Conservation (phyloP, 2,329 filamentous ascomycete species). For the Neocatenulostroma microsporum region DNA sequence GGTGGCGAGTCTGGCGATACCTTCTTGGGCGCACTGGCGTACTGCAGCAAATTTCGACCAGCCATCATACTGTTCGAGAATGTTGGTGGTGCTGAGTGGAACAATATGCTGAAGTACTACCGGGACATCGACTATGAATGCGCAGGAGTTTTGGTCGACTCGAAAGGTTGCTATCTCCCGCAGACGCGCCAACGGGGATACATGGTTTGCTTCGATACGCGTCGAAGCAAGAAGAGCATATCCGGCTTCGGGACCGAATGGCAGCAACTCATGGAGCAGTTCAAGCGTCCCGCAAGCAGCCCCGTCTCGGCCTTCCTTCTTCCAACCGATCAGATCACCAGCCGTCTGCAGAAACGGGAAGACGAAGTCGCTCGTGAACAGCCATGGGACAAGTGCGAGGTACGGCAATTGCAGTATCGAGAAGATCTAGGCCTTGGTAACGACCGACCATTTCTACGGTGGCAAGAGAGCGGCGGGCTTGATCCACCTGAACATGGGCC, state of each 20-base stretch:
- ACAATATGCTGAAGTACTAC: conserved; percentile 34
- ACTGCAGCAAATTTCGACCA: conserved; percentile 50
- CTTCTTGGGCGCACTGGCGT: conserved; percentile 52
- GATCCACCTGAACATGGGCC: conserved; percentile 50
- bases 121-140: conserved; percentile 50
- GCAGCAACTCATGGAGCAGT: conserved; percentile 36
- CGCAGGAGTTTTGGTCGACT: conserved; percentile 48
- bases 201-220: conserved; percentile 36
- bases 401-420: conserved; percentile 53
- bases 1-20: conserved; percentile 60
- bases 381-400: conserved; percentile 51
- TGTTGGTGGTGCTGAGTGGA: conserved; percentile 56
- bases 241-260: conserved; percentile 29
- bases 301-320: conserved; percentile 56
- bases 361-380: conserved; percentile 23
- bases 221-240: not conserved
- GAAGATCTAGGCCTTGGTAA: conserved; percentile 44
- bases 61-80: conserved; percentile 65
- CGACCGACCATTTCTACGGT: conserved; percentile 51
- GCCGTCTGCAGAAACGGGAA: conserved; percentile 4
- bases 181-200: conserved; percentile 45
- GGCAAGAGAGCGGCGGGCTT: conserved; percentile 48
- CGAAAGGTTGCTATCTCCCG: conserved; percentile 64
- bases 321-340: conserved; percentile 40
- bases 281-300: conserved; percentile 52